These are phyloP conservation scores for Agastache rugosa DNA, from an alignment of 257 asterid genomes.

Conservation along the genomic window DNA sequence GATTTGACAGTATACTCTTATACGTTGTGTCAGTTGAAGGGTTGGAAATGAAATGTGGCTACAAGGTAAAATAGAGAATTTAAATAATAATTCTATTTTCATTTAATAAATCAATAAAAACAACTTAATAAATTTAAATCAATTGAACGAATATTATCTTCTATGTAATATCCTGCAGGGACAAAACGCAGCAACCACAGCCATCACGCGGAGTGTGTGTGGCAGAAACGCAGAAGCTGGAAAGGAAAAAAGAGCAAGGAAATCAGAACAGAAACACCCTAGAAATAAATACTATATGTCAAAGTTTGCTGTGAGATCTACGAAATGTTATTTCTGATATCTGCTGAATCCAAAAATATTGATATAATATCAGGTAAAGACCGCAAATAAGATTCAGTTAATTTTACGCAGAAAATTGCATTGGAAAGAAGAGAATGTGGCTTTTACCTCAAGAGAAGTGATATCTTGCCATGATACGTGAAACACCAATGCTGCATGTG, in stretches of 20 bases:
- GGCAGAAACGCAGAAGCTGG: conserved; percentile 6
- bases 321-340: neutral
- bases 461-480: conserved; percentile 17
- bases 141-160: conserved; percentile 13
- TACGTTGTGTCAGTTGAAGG: too few species aligned
- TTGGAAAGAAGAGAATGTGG: neutral
- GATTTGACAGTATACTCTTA: too few species aligned
- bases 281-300: neutral
- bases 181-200: conserved; percentile 18
- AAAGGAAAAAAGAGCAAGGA: neutral
- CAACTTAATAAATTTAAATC: too few species aligned
- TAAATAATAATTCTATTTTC: too few species aligned
- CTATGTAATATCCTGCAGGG: conserved; percentile 19
- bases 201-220: neutral
- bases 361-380: neutral
- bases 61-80: too few species aligned
- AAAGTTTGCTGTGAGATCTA: conserved; percentile 5
- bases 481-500: conserved; percentile 30
- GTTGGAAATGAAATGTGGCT: too few species aligned
- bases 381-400: neutral
- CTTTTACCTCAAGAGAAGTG: conserved; percentile 34
- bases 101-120: too few species aligned
- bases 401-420: neutral
- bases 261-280: neutral
- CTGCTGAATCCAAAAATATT: neutral